phyloP scores from a whole-genome alignment of 768 basidiomycete species.

The Trametes coccinea region DNA sequence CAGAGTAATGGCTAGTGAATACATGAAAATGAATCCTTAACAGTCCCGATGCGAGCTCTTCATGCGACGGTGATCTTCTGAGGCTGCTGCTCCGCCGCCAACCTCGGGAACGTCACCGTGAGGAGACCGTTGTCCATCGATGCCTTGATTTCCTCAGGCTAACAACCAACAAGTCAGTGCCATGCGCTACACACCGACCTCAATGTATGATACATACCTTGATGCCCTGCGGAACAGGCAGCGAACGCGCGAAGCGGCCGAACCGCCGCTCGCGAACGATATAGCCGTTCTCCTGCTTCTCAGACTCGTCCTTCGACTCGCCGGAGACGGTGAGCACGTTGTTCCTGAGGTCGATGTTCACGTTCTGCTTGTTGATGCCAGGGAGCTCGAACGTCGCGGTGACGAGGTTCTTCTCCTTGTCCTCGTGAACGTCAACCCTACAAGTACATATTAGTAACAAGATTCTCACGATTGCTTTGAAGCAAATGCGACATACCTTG shows the following conservation, averaged over 20 bases:
- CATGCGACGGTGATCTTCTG: slow-evolving; percentile 23
- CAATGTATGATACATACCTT: slow-evolving; percentile 18
- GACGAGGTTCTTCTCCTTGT: slow-evolving; percentile 45
- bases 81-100: slow-evolving; percentile 27
- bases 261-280: slow-evolving; percentile 33
- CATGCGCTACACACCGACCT: too few relatives aligned
- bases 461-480: not conserved
- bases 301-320: slow-evolving; percentile 38
- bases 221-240: slow-evolving; percentile 27
- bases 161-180: too few relatives aligned
- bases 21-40: too few relatives aligned
- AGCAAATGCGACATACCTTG: slow-evolving; percentile 19
- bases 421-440: slow-evolving; percentile 56
- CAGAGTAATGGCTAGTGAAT: too few relatives aligned
- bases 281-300: slow-evolving; percentile 37
- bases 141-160: slow-evolving; percentile 23
- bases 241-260: slow-evolving; percentile 28
- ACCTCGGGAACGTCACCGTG: slow-evolving; percentile 32
- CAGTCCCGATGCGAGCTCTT: not conserved
- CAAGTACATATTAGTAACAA: not conserved
- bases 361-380: slow-evolving; percentile 49
- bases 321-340: slow-evolving; percentile 51
- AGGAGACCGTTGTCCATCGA: slow-evolving; percentile 33
- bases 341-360: slow-evolving; percentile 51
- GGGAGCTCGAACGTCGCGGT: slow-evolving; percentile 60